Base-by-base conservation (phyloP, 495 filamentous ascomycete genomes). In the Pyronema domesticum region DNA sequence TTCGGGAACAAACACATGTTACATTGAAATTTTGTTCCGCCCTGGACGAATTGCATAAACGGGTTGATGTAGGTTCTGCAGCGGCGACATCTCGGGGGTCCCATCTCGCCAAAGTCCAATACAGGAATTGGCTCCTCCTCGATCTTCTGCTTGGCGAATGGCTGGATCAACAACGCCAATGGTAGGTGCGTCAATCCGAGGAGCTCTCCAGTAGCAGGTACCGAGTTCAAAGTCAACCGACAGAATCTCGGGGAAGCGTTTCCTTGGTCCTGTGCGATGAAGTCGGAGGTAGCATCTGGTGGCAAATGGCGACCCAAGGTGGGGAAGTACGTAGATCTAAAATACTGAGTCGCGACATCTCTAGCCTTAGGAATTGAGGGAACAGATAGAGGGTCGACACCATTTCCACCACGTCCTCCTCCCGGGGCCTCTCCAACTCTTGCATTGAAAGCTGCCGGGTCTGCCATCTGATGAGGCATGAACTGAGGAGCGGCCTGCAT, bases 1-100 rank as follows among this genome's bases (percentile, higher is more conserved):
- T 96, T 96, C 3, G 93, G 86, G 69, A 95, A 95, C 18, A 82
- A 89, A 70, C 91, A 99, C 73, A 99, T 89, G 63, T 99, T 99
- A 69, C 91, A 99, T 53, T 93, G 86, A 62, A 95, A 95, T 67
- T 89, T 93, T 68, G 85, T 95, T 36, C 91, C 91, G 23, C 89
- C 91, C 4, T 85, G 85, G 46, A 81, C 76, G 73, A 99, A 99
- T 54, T 83, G 83, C 91, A 96, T 95, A 67, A 96, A 99, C 9
- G 91, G 91, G 64, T 99, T 99, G 69, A 99, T 94, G 68, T 99
- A 99, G 11, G 91, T 83, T 63, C 91, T 73, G 70, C 91, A 99
- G 70, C 91, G 76, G 63, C 87, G 79, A 70, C 91, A 99, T 62
- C 91, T 79, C 10, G 93, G 91, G 37, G 91, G 91, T 0, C 91